These are phyloP conservation scores for Xylaria bambusicola DNA, from an alignment of 495 filamentous ascomycete species.

Conservation along the genomic window DNA sequence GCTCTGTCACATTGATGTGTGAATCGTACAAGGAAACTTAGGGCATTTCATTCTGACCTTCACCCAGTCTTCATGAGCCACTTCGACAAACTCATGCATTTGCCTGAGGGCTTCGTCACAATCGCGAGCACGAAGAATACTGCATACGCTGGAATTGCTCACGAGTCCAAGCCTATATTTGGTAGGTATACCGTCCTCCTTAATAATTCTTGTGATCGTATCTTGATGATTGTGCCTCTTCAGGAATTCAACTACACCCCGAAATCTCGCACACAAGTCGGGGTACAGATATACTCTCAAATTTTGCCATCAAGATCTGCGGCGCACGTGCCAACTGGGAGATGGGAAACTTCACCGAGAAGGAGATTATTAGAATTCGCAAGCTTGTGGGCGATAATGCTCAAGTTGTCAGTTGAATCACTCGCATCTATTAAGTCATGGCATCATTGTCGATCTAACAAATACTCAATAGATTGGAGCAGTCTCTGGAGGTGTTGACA, in stretches of 20 bases:
- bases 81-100: conserved; percentile 73
- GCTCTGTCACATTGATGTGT: neutral
- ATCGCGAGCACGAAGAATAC: conserved; percentile 77
- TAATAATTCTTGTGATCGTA: too few species aligned
- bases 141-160: conserved; percentile 79
- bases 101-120: conserved; percentile 70
- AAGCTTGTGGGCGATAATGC: conserved; percentile 74
- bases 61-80: conserved; percentile 75
- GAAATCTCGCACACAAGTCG: conserved; percentile 73
- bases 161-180: conserved; percentile 65
- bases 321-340: conserved; percentile 71
- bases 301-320: conserved; percentile 84
- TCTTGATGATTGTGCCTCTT: neutral
- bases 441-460: neutral
- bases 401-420: conserved; percentile 73
- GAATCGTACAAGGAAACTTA: neutral
- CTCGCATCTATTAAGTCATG: conserved; percentile 39
- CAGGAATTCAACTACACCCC: conserved; percentile 80
- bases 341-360: conserved; percentile 77
- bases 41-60: conserved; percentile 8
- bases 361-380: conserved; percentile 76
- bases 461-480: conserved; percentile 12
- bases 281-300: conserved; percentile 67
- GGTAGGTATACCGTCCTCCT: too few species aligned
- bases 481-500: conserved; percentile 83